phyloP scores from a whole-genome alignment of 2,329 filamentous ascomycete genomes.

The Fusarium nodosum region DNA sequence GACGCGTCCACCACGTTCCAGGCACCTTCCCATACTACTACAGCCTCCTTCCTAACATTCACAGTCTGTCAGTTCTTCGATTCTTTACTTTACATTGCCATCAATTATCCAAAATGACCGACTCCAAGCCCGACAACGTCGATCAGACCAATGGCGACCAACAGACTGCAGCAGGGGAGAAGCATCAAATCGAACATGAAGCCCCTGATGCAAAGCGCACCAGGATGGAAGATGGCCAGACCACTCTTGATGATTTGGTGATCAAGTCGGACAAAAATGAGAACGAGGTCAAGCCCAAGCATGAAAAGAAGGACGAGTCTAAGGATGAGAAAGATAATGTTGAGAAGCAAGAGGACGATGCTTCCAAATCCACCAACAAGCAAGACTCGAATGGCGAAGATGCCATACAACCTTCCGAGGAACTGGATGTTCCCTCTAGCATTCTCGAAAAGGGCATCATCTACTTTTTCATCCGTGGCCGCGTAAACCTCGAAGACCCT shows the following conservation, averaged over 20 bases:
- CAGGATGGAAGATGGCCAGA: constrained; percentile 45
- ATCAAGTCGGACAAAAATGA: constrained; percentile 13
- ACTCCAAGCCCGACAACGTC: constrained; percentile 16
- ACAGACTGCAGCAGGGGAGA: constrained; percentile 44
- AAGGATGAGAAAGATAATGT: constrained; percentile 9
- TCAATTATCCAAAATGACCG: constrained; percentile 29
- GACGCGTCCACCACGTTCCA: constrained; percentile 26
- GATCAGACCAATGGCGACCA: constrained; percentile 27
- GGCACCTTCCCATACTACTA: neutral
- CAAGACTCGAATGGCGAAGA: constrained; percentile 26
- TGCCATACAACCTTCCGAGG: constrained; percentile 43
- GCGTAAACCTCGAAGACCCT: constrained; percentile 79
- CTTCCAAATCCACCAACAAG: constrained; percentile 11
- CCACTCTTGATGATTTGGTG: constrained; percentile 43
- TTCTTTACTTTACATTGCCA: neutral
- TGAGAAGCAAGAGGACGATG: constrained; percentile 19
- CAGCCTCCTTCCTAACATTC: neutral
- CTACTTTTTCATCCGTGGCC: constrained; percentile 89
- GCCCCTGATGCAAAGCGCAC: constrained; percentile 48
- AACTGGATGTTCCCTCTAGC: constrained; percentile 57
- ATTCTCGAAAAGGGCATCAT: constrained; percentile 90
- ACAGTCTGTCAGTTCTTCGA: constrained; percentile 1
- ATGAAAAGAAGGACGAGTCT: constrained; percentile 13
- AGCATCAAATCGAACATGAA: constrained; percentile 50
- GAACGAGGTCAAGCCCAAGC: neutral